Base-by-base conservation (phyloP, 331 rosid genomes). In the Pyrus hybrid region DNA sequence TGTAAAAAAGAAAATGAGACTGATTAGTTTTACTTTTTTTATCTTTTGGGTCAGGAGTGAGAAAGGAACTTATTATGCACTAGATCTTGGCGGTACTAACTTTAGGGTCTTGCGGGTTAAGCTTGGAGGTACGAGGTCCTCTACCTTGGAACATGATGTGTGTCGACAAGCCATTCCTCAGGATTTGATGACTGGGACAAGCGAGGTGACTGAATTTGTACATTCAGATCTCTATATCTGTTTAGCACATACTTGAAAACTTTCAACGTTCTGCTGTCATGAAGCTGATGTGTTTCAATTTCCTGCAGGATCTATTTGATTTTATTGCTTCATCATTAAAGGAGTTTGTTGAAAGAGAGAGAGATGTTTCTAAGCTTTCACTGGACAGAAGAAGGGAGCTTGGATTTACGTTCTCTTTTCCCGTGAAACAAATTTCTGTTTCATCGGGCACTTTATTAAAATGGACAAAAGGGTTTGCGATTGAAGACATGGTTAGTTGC, bases 381-480 rank as follows among this genome's bases (percentile, higher is more conserved):
- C 67, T 7, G 66, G 83, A 78, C 62, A 81, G 76, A 79, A 78
- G 80, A 71, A 83, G 87, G 82, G 91, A 87, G 53, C 88, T 91
- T 78, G 97, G 97, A 60, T 91, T 91, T 80, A 91, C 97, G 35
- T 91, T 91, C 85, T 89, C 97, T 76, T 91, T 91, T 87, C 97
- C 97, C 16, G 84, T 86, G 71, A 91, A 86, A 76, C 97, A 91
- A 82, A 72, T 71, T 60, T 87, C 93, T 58, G 82, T 89, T 69
- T 78, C 94, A 13, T 87, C 93, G 20, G 97, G 97, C 78, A 76
- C 84, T 73, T 75, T 91, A 82, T 87, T 89, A 70, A 91, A 91
- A 80, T 89, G 97, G 97, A 91, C 97, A 21, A 91, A 91, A 86
- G 93, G 85, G 68, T 91, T 89, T 79, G 73, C 81, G 65, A 83